A percentile compares a stretch with the other conserved stretches of the same genome.
These are phyloP conservation scores for Aspergillus melleus DNA, from an alignment of 2,329 filamentous ascomycete species.

Conservation along the genomic window DNA sequence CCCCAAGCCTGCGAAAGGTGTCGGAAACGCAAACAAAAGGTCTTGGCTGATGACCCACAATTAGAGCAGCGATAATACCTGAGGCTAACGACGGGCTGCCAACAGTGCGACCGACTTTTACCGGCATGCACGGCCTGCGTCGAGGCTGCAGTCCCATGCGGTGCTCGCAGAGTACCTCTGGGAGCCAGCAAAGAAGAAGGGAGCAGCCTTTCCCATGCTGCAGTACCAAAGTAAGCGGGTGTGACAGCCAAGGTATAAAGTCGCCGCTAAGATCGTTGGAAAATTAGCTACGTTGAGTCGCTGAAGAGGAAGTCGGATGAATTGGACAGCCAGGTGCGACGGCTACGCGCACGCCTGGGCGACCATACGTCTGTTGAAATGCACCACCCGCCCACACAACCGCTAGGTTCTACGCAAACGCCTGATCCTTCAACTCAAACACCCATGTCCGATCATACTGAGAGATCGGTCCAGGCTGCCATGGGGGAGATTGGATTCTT, in stretches of 20 bases:
- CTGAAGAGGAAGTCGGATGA: slow-evolving; percentile 22
- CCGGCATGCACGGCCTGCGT: slow-evolving; percentile 20
- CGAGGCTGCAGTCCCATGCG: slow-evolving; percentile 11
- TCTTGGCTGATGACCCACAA: neutral
- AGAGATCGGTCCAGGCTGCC: slow-evolving; percentile 21
- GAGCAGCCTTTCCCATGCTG: slow-evolving; percentile 19
- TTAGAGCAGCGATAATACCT: neutral
- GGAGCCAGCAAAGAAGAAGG: slow-evolving; percentile 14
- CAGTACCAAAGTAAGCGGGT: slow-evolving; percentile 11
- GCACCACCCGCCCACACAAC: neutral
- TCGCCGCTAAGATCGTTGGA: neutral
- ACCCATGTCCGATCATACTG: neutral
- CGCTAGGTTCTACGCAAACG: neutral
- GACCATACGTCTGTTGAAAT: neutral
- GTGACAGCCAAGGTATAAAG: neutral
- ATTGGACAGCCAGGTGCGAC: slow-evolving; percentile 10
- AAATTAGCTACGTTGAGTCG: slow-evolving; percentile 17
- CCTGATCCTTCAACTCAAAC: neutral
- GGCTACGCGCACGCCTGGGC: slow-evolving; percentile 7
- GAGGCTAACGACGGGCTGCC: neutral
- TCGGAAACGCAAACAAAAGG: slow-evolving; percentile 36
- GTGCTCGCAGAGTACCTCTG: slow-evolving; percentile 15
- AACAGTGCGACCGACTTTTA: slow-evolving; percentile 21
- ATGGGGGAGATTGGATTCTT: slow-evolving; percentile 34
- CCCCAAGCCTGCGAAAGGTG: slow-evolving; percentile 33